Evolutionary conservation across 305 asterid species (phyloP).

Genomic region (Petunia hybrid): DNA sequence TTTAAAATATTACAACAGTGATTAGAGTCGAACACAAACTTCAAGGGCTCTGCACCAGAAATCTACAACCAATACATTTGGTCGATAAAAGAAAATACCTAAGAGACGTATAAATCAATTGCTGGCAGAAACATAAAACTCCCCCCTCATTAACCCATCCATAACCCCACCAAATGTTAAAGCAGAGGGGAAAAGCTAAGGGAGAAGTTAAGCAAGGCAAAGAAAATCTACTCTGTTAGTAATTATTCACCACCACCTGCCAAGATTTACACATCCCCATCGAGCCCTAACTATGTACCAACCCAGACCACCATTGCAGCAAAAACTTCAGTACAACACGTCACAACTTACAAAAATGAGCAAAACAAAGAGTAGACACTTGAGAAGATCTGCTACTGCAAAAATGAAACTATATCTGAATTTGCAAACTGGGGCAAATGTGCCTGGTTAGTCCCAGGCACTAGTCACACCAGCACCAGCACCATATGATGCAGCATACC

Average conservation of each 20-base stretch:
- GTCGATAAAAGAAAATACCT: conserved; percentile 17
- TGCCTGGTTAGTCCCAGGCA: conserved; percentile 52
- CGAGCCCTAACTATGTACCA: conserved; percentile 20
- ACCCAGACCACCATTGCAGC: conserved; percentile 31
- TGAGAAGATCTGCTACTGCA: conserved; percentile 26
- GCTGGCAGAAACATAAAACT: conserved; percentile 12
- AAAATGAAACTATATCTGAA: conserved; percentile 29
- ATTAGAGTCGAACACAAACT: conserved; percentile 18
- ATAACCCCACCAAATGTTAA: conserved; percentile 3
- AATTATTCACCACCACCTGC: conserved; percentile 34
- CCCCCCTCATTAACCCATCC: conserved; percentile 25
- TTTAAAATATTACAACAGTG: conserved; percentile 1
- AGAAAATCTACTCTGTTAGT: conserved; percentile 28
- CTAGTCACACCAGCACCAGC: conserved; percentile 48
- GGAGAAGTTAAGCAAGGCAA: conserved; percentile 26
- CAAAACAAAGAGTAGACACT: not conserved
- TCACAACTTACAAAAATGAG: conserved; percentile 5
- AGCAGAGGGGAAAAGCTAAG: conserved; percentile 18
- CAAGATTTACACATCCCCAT: conserved; percentile 33
- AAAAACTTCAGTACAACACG: conserved; percentile 5
- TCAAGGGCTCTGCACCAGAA: conserved; percentile 8
- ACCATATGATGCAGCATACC: conserved; percentile 38
- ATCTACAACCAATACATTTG: conserved; percentile 28
- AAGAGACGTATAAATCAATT: conserved; percentile 20
- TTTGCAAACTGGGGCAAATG: conserved; percentile 8